Evolutionary conservation across 2,329 filamentous ascomycete genomes (phyloP).

Genomic region (Pseudogymnoascus sp.): DNA sequence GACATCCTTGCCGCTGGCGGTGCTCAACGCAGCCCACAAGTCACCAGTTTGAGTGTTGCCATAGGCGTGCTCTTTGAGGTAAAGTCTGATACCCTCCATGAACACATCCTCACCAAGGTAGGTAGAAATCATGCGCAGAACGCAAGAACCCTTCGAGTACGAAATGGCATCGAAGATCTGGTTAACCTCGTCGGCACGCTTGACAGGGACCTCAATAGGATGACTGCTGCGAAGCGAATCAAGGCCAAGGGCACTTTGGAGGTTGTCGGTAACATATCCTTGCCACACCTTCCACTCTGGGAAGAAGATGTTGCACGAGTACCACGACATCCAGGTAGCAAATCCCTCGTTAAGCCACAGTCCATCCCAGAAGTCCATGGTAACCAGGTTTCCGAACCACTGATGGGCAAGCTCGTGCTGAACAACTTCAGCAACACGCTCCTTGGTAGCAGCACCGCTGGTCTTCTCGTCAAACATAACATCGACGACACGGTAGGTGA

Average conservation of each 20-base stretch:
- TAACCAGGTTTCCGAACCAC: constrained; percentile 96
- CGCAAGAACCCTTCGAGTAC: constrained; percentile 93
- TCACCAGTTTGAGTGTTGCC: constrained; percentile 88
- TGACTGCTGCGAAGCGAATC: constrained; percentile 92
- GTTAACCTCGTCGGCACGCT: constrained; percentile 91
- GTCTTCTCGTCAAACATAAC: constrained; percentile 86
- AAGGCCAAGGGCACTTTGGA: constrained; percentile 77
- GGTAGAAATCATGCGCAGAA: constrained; percentile 94
- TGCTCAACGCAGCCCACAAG: constrained; percentile 78
- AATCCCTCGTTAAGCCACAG: constrained; percentile 94
- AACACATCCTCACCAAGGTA: constrained; percentile 89
- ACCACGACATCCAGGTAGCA: constrained; percentile 89
- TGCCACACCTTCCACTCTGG: constrained; percentile 99
- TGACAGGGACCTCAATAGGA: constrained; percentile 92
- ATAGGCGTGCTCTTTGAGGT: constrained; percentile 95
- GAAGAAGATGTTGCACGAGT: constrained; percentile 89
- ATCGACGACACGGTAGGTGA: constrained; percentile 91
- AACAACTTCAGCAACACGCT: constrained; percentile 88
- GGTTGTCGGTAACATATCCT: constrained; percentile 84
- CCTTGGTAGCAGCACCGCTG: constrained; percentile 79
- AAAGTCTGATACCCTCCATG: constrained; percentile 81
- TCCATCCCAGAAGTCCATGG: constrained; percentile 98
- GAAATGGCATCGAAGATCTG: constrained; percentile 98
- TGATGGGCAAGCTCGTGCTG: constrained; percentile 96
- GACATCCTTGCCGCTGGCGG: constrained; percentile 86